Conservation (phyloP, 2,329 filamentous ascomycete genomes). For the Pseudocercospora eumusae region DNA sequence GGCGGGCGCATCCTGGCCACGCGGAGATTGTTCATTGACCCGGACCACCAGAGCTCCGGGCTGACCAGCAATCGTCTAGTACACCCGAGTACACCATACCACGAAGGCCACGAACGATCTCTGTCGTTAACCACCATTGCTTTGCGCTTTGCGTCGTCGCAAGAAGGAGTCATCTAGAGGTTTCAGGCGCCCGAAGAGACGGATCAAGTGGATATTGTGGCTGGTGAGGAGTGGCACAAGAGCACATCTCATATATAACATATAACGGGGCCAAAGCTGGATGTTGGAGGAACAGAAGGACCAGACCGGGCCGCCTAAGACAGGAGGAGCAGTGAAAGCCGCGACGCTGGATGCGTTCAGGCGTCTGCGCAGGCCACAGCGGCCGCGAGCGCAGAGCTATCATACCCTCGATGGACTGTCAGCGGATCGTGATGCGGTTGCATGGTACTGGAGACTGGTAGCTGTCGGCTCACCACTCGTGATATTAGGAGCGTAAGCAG, state of each 20-base stretch:
- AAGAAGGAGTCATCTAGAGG: background rate
- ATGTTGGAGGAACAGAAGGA: slow-evolving; percentile 16
- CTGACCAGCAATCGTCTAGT: slow-evolving; percentile 4
- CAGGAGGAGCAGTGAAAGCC: slow-evolving; percentile 6
- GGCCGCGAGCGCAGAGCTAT: slow-evolving; percentile 35
- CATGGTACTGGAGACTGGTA: slow-evolving; percentile 54
- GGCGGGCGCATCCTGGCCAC: slow-evolving; percentile 3
- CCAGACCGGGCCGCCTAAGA: background rate
- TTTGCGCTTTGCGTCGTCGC: background rate
- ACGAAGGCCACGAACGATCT: background rate
- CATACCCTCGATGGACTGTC: slow-evolving; percentile 33
- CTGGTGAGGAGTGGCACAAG: slow-evolving; percentile 9
- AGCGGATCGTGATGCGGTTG: slow-evolving; percentile 30
- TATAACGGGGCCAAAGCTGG: background rate
- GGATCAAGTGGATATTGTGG: slow-evolving; percentile 5
- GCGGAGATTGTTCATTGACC: slow-evolving; percentile 4
- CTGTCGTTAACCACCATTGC: background rate
- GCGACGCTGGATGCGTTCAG: slow-evolving; percentile 30
- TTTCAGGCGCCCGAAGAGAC: slow-evolving; percentile 6
- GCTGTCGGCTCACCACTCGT: slow-evolving; percentile 49
- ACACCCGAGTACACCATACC: background rate
- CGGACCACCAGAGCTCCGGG: slow-evolving; percentile 4
- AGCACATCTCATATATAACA: background rate
- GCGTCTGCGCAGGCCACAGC: slow-evolving; percentile 30
- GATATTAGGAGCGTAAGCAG: slow-evolving; percentile 51